Percentiles rank a stretch among this genome's conserved stretches.
phyloP scores from a whole-genome alignment of 805 yeast species.

The Alloascoidea africana region DNA sequence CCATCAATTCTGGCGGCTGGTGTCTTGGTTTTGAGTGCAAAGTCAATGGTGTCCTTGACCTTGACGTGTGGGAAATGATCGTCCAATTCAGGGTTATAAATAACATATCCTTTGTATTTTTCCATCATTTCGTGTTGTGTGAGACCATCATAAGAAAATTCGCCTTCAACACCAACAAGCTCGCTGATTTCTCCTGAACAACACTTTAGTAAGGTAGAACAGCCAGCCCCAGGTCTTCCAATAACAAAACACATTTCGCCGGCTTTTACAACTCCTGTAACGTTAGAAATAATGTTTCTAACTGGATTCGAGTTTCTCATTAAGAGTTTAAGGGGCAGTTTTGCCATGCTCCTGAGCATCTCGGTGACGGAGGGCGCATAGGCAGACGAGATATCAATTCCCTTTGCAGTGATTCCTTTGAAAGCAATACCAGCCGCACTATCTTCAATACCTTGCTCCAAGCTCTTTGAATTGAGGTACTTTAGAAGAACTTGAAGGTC shows the following conservation, averaged over 20 bases:
- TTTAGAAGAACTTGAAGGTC: constrained; percentile 24
- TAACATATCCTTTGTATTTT: constrained; percentile 28
- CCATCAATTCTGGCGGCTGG: constrained; percentile 29
- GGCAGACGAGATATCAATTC: constrained; percentile 34
- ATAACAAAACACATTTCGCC: constrained; percentile 40
- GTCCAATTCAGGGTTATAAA: constrained; percentile 37
- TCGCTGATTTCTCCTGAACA: constrained; percentile 28
- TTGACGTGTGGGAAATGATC: constrained; percentile 35
- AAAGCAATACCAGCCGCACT: constrained; percentile 33
- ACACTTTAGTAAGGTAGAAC: constrained; percentile 36
- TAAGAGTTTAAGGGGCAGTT: constrained; percentile 17
- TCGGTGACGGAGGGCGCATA: constrained; percentile 31
- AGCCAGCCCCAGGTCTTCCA: constrained; percentile 52
- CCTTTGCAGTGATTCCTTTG: constrained; percentile 27
- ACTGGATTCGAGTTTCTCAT: constrained; percentile 19
- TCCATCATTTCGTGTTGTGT: constrained; percentile 30
- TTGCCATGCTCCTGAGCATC: constrained; percentile 20
- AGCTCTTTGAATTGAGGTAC: constrained; percentile 19
- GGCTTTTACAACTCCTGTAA: constrained; percentile 23
- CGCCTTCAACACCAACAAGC: constrained; percentile 22
- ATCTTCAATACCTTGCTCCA: constrained; percentile 30
- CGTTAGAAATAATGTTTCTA: constrained; percentile 24
- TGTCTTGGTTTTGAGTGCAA: constrained; percentile 33
- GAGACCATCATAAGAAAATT: constrained; percentile 33
- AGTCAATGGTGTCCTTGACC: constrained; percentile 32